Evolutionary conservation across 2,329 filamentous ascomycete genomes (phyloP), one percentile per base, ranked within the genome.

Genomic region (Trichoderma sp.): DNA sequence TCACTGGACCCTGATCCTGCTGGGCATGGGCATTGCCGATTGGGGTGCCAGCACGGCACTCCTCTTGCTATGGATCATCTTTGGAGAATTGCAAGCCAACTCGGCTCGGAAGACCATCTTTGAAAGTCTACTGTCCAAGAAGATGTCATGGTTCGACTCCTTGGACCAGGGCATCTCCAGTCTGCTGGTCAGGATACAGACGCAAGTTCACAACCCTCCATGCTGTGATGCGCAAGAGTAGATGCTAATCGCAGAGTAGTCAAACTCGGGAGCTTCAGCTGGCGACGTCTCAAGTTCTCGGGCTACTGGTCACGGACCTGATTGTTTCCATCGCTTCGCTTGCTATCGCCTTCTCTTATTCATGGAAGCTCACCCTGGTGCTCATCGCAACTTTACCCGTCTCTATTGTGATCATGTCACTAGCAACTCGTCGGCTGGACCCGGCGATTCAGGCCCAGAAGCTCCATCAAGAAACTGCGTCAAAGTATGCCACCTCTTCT

Each of bases 321-420:
- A 80, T 90, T n/a, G 86, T 89, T 3, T 83, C 87, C 0, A 39
- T 89, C 5, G 85, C 86, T 5, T 90, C 90, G 9, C 77, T 97
- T 1, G 80, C 78, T 0, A 80, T 97, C 1, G 92, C 93, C 0
- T 83, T 97, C 34, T 89, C 86, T 73, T 90, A 86, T 70, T 95
- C 91, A 0, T 97, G 91, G 92, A 89, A 89, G 67, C 81, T 98
- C 17, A 93, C 93, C 0, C 79, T 97, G 0, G 88, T 96, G 3
- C 88, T 94, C 12, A 79, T 96, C 3, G 85, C 89, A 0, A 89
- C 88, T 0, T 80, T 93, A 0, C 92, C 94, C 0, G 67, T 94
- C 1, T 87, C 91, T 5, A 80, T 85, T 2, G 65, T 86, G 0
- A 72, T 88, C 1, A 81, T 95, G 1, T 81, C 79, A 1, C 76